Evolutionary conservation across 1,139 yeast species (phyloP).

Genomic region (Pichia sp.): DNA sequence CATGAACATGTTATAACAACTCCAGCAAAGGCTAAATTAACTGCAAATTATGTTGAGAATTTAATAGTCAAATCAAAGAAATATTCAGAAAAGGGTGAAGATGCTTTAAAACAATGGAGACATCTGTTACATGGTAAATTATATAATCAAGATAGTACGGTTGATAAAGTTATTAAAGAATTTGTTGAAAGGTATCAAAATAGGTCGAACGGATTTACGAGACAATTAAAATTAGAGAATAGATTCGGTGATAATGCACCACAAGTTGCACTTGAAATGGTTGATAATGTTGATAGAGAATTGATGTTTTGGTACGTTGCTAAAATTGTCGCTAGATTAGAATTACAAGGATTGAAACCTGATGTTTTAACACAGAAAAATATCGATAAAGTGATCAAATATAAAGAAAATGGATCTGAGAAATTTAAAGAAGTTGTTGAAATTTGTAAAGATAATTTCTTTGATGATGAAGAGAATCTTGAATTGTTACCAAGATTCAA

Average conservation of each 20-base stretch:
- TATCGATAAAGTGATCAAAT: slow-evolving; percentile 41
- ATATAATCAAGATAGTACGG: slow-evolving; percentile 36
- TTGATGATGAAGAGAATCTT: slow-evolving; percentile 25
- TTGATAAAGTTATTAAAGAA: slow-evolving; percentile 60
- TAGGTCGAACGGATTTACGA: slow-evolving; percentile 77
- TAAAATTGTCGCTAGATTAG: slow-evolving; percentile 70
- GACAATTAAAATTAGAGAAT: slow-evolving; percentile 78
- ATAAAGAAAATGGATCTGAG: slow-evolving; percentile 42
- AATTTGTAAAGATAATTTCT: slow-evolving; percentile 53
- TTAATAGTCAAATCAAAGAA: slow-evolving; percentile 43
- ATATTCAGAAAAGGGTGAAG: slow-evolving; percentile 25
- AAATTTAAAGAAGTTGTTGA: slow-evolving; percentile 59
- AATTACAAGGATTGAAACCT: slow-evolving; percentile 55
- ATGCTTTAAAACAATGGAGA: slow-evolving; percentile 25
- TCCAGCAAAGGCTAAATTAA: slow-evolving; percentile 62
- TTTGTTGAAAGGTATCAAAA: slow-evolving; percentile 54
- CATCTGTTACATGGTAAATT: slow-evolving; percentile 27
- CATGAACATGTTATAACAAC: slow-evolving; percentile 67
- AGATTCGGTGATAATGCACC: slow-evolving; percentile 89
- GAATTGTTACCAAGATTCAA: slow-evolving; percentile 27
- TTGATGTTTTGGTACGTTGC: slow-evolving; percentile 74
- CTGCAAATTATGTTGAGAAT: slow-evolving; percentile 50
- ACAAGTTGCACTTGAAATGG: slow-evolving; percentile 81
- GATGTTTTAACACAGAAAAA: slow-evolving; percentile 56
- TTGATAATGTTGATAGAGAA: slow-evolving; percentile 66